Evolutionary conservation across 1,284 basidiomycete species (phyloP).

Genomic region (Malassezia sympodialis): DNA sequence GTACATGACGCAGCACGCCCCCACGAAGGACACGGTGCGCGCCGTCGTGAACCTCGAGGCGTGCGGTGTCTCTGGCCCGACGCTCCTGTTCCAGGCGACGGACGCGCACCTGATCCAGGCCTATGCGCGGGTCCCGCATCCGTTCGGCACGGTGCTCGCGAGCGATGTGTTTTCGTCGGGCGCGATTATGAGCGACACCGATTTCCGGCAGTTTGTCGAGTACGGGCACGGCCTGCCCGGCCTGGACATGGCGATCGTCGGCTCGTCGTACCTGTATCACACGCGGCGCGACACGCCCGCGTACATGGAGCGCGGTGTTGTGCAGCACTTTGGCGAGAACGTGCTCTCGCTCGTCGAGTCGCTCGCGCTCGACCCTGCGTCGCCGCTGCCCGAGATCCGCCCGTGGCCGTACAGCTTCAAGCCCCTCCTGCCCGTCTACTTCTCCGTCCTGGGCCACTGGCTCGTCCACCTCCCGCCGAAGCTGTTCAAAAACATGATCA

Average conservation of each 20-base stretch:
- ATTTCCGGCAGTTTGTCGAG: constrained; percentile 68
- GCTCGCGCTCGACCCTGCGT: constrained; percentile 51
- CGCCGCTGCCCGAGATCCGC: constrained; percentile 30
- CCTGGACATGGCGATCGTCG: constrained; percentile 77
- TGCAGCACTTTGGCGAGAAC: constrained; percentile 84
- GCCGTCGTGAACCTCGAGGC: constrained; percentile 89
- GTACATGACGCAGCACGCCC: constrained; percentile 43
- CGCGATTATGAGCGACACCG: constrained; percentile 59
- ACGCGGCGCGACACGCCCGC: constrained; percentile 75
- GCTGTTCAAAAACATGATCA: constrained; percentile 40
- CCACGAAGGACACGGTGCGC: constrained; percentile 57
- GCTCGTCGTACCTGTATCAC: constrained; percentile 86
- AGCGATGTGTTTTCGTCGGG: constrained; percentile 91
- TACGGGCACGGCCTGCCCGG: constrained; percentile 57
- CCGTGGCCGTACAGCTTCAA: constrained; percentile 18
- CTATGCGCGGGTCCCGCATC: constrained; percentile 75
- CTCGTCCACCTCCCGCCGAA: constrained; percentile 53
- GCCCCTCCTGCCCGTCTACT: constrained; percentile 61
- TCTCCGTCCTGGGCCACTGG: constrained; percentile 48
- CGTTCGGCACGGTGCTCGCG: constrained; percentile 80
- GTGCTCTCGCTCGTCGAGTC: constrained; percentile 69
- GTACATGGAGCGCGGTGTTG: constrained; percentile 67
- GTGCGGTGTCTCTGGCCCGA: constrained; percentile 76
- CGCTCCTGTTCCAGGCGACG: constrained; percentile 90
- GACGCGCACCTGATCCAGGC: constrained; percentile 86